A percentile compares a stretch with the other conserved stretches of the same genome.
Evolutionary conservation across 2,329 filamentous ascomycete genomes (phyloP).

Genomic region (Pseudopyricularia cyperi): DNA sequence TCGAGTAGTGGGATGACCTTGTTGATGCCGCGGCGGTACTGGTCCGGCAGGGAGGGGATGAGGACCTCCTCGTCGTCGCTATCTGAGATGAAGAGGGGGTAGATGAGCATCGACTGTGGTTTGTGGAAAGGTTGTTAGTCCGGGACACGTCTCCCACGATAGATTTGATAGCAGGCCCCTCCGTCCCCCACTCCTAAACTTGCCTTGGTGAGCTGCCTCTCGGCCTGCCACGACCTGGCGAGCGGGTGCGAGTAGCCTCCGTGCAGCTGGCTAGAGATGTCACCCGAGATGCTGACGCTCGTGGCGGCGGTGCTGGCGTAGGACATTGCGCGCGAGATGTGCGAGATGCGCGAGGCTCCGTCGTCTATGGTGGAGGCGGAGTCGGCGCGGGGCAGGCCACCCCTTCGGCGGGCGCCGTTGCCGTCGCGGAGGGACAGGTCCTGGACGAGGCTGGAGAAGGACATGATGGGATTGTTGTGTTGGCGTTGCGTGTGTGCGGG

Average conservation of each 20-base stretch:
- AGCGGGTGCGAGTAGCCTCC: constrained; percentile 73
- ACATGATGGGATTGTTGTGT: constrained; percentile 33
- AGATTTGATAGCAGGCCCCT: not conserved
- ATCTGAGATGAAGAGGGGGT: constrained; percentile 92
- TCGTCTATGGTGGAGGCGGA: constrained; percentile 44
- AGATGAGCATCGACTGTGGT: constrained; percentile 87
- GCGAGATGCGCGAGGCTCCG: constrained; percentile 43
- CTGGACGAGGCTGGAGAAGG: constrained; percentile 55
- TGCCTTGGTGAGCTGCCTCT: constrained; percentile 76
- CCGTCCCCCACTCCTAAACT: constrained; percentile 12
- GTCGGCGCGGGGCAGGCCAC: constrained; percentile 30
- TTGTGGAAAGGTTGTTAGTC: not conserved
- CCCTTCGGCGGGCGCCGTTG: constrained; percentile 10
- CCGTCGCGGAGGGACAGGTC: constrained; percentile 48
- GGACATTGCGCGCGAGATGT: constrained; percentile 50
- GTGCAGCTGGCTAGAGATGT: constrained; percentile 74
- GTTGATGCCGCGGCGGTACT: constrained; percentile 79
- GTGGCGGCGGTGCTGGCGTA: constrained; percentile 55
- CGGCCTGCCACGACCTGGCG: constrained; percentile 69
- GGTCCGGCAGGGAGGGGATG: constrained; percentile 83
- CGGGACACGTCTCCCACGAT: not conserved
- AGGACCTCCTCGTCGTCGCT: constrained; percentile 81
- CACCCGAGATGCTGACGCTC: constrained; percentile 56
- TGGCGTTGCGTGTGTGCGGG: not conserved
- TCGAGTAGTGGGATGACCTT: constrained; percentile 73